phyloP scores from a whole-genome alignment of 2,329 filamentous ascomycete species.

The Paradendryphiella salina region DNA sequence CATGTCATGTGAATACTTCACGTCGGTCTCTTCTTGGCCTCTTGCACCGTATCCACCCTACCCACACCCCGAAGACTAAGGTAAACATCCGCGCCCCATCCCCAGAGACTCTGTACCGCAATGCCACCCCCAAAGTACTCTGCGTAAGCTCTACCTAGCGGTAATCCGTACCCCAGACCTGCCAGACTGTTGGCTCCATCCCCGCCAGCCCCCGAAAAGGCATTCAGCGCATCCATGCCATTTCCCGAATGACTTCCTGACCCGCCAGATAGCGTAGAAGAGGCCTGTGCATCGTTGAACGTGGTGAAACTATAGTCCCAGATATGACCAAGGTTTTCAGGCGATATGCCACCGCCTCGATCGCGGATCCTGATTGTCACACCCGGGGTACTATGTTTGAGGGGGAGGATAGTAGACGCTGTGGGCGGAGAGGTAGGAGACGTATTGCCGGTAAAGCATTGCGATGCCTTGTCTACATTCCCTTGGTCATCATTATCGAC shows the following conservation, averaged over 20 bases:
- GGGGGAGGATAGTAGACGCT: conserved; percentile 48
- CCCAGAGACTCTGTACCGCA: conserved; percentile 90
- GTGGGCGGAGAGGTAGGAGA: conserved; percentile 26
- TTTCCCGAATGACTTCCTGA: conserved; percentile 31
- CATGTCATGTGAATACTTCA: not conserved
- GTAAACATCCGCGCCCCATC: conserved; percentile 80
- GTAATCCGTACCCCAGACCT: conserved; percentile 88
- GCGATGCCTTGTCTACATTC: conserved; percentile 38
- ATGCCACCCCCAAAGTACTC: conserved; percentile 98
- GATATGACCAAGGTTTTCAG: conserved; percentile 80
- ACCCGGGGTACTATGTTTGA: conserved; percentile 65
- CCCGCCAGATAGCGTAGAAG: conserved; percentile 49
- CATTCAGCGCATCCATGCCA: conserved; percentile 69
- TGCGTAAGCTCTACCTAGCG: conserved; percentile 87
- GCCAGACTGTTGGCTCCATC: conserved; percentile 80
- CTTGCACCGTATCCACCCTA: conserved; percentile 38
- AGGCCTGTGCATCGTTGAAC: conserved; percentile 69
- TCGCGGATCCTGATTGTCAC: conserved; percentile 96
- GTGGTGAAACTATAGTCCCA: conserved; percentile 99
- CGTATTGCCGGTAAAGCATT: conserved; percentile 33
- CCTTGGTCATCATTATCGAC: conserved; percentile 40
- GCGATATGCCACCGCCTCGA: conserved; percentile 88
- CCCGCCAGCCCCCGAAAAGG: conserved; percentile 71
- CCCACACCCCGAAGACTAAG: conserved; percentile 64
- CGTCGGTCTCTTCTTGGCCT: conserved; percentile 4